Evolutionary conservation across 352 stramenopile species (phyloP), one percentile per base, ranked within the genome.

Genomic region (Phytopythium helicoides): DNA sequence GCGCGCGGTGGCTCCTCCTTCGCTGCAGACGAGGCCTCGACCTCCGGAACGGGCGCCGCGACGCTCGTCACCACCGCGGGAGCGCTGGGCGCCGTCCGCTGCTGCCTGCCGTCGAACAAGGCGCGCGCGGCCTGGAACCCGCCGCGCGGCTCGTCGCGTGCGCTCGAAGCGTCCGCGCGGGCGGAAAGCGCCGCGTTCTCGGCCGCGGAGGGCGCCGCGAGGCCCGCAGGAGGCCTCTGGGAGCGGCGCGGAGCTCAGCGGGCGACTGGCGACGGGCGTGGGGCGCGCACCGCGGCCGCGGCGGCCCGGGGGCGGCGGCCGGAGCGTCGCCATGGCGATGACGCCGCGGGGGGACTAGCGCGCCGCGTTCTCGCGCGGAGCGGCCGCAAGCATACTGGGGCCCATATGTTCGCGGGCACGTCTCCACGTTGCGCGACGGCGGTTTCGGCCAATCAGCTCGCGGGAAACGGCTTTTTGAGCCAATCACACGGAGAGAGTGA

Each of bases 281-380:
- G 62, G 48, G 51, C 62, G 65, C 16, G 26, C 42, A 33, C 52
- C 55, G 33, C 39, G 56, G 28, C 54, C 42, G 38, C 57, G 56
- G 26, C 56, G 65, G 1, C 62, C 62, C 9, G 60, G 63, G 19
- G 68, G 62, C 53, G 71, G 58, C 25, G 69, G 56, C 40, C 69
- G 50, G 37, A 71, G 77, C 44, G 44, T 37, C 26, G 73, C 59
- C 73, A 85, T 85, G 10, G 34, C 18, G 28, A 33, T 33, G 28
- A 33, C 28, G 28, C 5, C 28, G 28, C 12, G 41, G 8, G 25
- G 8, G 42, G 22, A 23, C 42, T 33, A 16, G 10, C 18, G 42
- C 25, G 34, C 8, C 8, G n/a, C 28, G 31, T 40, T 34, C 14
- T 16, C 31, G 3, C 31, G 21, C 23, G 26, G 22, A 38, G 23